Percentiles rank a stretch among this genome's conserved stretches.
Conservation (phyloP, 1,284 basidiomycete species). For the Exobasidium cylindrosporum region DNA sequence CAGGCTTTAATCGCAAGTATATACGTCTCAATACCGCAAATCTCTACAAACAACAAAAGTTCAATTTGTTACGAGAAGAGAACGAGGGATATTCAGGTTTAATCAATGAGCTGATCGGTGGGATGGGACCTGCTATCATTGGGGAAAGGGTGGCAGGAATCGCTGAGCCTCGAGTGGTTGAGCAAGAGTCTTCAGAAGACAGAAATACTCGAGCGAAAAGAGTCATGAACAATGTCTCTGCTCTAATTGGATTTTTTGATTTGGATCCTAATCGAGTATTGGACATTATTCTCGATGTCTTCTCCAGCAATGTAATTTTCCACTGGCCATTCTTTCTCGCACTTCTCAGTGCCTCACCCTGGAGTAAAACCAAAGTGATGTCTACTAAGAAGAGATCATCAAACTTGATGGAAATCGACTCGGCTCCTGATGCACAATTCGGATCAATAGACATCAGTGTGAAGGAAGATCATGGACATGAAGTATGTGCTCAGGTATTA, state of each 20-base stretch:
- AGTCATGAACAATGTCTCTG: slow-evolving; percentile 49
- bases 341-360: slow-evolving; percentile 78
- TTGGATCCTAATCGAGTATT: slow-evolving; percentile 90
- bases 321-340: slow-evolving; percentile 91
- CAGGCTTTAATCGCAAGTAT: slow-evolving; percentile 35
- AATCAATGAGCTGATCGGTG: slow-evolving; percentile 75
- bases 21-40: slow-evolving; percentile 47
- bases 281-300: slow-evolving; percentile 88
- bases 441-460: slow-evolving; percentile 14
- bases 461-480: slow-evolving; percentile 59
- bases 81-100: slow-evolving; percentile 96
- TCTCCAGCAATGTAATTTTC: slow-evolving; percentile 73
- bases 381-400: background rate
- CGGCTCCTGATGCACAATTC: slow-evolving; percentile 10
- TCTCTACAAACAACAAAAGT: slow-evolving; percentile 93
- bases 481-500: slow-evolving; percentile 74
- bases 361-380: slow-evolving; percentile 57
- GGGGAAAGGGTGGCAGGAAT: background rate
- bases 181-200: slow-evolving; percentile 29
- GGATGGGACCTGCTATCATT: slow-evolving; percentile 65
- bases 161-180: slow-evolving; percentile 20
- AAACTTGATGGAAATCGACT: slow-evolving; percentile 8
- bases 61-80: slow-evolving; percentile 93
- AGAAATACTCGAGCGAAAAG: slow-evolving; percentile 42
- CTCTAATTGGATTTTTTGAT: slow-evolving; percentile 73